Conservation (phyloP, 805 yeast genomes). For the Barnettozyma wickerhamii region DNA sequence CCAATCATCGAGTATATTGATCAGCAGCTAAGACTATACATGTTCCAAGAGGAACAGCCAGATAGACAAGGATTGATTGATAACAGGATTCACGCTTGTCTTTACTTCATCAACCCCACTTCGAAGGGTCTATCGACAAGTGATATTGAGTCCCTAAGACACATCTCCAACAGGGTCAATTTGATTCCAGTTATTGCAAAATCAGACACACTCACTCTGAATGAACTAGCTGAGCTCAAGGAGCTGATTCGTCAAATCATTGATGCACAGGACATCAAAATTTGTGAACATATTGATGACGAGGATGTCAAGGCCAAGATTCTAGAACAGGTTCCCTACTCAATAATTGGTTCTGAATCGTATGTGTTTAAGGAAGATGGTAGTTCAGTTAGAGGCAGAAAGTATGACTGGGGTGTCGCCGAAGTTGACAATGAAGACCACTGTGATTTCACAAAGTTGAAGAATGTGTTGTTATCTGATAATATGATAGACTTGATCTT, state of each 20-base stretch:
- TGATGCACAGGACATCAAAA: conserved; percentile 48
- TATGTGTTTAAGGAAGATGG: conserved; percentile 40
- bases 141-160: conserved; percentile 72
- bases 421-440: conserved; percentile 75
- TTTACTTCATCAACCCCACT: conserved; percentile 75
- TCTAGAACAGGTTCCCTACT: conserved; percentile 54
- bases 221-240: conserved; percentile 54
- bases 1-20: conserved; percentile 73
- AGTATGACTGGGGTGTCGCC: conserved; percentile 81
- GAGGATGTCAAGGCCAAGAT: conserved; percentile 31
- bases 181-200: conserved; percentile 73
- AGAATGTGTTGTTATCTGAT: conserved; percentile 59
- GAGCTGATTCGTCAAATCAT: conserved; percentile 46
- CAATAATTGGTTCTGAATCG: conserved; percentile 65
- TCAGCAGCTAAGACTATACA: conserved; percentile 64
- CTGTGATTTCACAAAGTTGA: conserved; percentile 69
- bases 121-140: conserved; percentile 56
- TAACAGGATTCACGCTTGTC: conserved; percentile 75
- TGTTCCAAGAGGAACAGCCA: conserved; percentile 78
- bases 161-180: conserved; percentile 66
- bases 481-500: conserved; percentile 73
- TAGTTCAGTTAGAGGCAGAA: conserved; percentile 61
- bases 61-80: conserved; percentile 50
- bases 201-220: conserved; percentile 65
- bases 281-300: conserved; percentile 48